Evolutionary conservation across 2,329 filamentous ascomycete genomes (phyloP).

Genomic region (Microdochium trichocladiopsis): DNA sequence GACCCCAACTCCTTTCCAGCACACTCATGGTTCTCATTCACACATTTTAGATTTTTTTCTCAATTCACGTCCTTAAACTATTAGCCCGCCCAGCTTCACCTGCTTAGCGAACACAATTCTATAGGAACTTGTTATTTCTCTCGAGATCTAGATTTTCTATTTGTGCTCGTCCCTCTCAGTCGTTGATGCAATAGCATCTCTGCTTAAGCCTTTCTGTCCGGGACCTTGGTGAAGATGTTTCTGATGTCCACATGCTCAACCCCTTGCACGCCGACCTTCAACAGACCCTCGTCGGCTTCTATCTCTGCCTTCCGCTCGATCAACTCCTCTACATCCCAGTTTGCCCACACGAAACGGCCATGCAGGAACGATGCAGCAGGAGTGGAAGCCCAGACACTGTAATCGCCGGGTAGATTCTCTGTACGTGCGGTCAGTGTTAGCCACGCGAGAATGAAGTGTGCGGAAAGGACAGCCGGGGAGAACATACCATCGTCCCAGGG

Average conservation of each 20-base stretch:
- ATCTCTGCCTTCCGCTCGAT: background rate
- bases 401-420: background rate
- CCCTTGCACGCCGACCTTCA: background rate
- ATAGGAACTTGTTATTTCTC: too few relatives aligned
- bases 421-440: background rate
- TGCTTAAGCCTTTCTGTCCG: conserved; percentile 13
- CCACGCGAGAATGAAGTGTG: background rate
- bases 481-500: background rate
- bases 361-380: background rate
- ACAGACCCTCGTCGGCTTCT: background rate
- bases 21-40: too few relatives aligned
- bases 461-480: background rate
- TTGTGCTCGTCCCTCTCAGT: too few relatives aligned
- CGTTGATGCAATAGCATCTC: too few relatives aligned
- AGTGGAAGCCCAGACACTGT: background rate
- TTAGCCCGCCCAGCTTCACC: too few relatives aligned
- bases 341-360: background rate
- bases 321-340: background rate
- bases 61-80: too few relatives aligned
- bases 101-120: too few relatives aligned
- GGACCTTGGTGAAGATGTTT: background rate
- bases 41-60: too few relatives aligned
- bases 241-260: background rate
- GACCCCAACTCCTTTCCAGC: too few relatives aligned
- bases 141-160: too few relatives aligned